Evolutionary conservation across 805 yeast genomes (phyloP).

Genomic region (Candida montana): DNA sequence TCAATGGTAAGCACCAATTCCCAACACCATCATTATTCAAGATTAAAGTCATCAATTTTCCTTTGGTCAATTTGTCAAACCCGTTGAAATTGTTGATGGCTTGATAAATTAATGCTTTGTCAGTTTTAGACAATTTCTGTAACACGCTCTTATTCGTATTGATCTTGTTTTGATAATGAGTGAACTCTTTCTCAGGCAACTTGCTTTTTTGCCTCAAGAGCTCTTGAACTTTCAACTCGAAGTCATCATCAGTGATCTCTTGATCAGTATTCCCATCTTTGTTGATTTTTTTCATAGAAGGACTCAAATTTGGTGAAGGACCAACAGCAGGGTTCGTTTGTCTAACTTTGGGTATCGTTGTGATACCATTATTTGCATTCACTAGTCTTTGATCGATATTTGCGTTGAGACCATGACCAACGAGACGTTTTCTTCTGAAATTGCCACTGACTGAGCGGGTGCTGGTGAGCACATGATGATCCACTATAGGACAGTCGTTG

Average conservation of each 20-base stretch:
- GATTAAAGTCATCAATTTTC: constrained; percentile 45
- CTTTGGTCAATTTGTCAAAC: constrained; percentile 27
- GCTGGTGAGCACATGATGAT: constrained; percentile 11
- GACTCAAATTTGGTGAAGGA: background rate
- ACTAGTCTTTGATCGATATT: background rate
- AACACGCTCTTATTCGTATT: constrained; percentile 21
- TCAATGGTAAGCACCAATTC: constrained; percentile 64
- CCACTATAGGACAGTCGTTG: constrained; percentile 36
- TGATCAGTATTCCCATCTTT: no score
- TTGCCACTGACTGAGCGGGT: background rate
- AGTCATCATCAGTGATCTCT: background rate
- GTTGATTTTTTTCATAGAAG: no score
- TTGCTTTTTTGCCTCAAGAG: constrained; percentile 4
- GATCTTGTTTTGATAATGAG: constrained; percentile 39
- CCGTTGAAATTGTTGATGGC: constrained; percentile 24
- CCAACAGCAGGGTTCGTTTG: background rate
- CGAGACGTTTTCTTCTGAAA: constrained; percentile 3
- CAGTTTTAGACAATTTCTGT: constrained; percentile 23
- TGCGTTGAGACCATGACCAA: background rate
- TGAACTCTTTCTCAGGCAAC: constrained; percentile 38
- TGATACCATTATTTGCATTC: background rate
- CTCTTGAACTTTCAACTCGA: background rate
- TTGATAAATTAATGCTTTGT: constrained; percentile 15
- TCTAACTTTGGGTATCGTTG: background rate
- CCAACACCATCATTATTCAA: constrained; percentile 50